Evolutionary conservation across 78 protist genomes (phyloP), one percentile per base, ranked within the genome.

Genomic region (Salpingoeca rosetta): DNA sequence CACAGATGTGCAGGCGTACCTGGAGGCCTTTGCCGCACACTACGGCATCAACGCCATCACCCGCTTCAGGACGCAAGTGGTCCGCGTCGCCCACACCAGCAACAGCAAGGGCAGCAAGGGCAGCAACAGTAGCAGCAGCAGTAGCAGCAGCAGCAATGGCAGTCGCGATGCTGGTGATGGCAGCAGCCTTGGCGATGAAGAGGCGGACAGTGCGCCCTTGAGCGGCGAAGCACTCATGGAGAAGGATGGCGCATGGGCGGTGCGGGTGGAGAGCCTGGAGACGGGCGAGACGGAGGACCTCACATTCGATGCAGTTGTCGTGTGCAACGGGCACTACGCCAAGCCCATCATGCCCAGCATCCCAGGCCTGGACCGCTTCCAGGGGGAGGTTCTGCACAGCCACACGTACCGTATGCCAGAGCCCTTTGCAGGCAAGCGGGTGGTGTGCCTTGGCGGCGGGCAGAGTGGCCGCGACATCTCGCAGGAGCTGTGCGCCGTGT

Each of bases 261-360:
- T 81, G 40, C 65, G 35, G 0, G 0, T 28, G 26, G 38, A 28
- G 42, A 81, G 65, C 26, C 22, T 0, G 26, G 45, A 36, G 26
- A 0, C 31, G 22, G 0, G 28, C 35, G 76, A n/a, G 57, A 22
- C 26, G 28, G 25, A 24, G 24, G 84, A 39, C 26, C 57, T 38
- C 26, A 27, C 38, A 22, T 81, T 81, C 0, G 65, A 82, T 28
- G 1, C 85, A 7, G 57, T 82, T 56, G 76, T 82, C 43, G 28
- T 38, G 26, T 41, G 75, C 75, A 82, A 82, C n/a, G 85, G 85
- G 76, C 85, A 82, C 37, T 82, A 82, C 37, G 41, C 85, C 35
- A 22, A 65, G 41, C 85, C 85, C 0, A 25, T 22, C 36, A 35
- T 81, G 40, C 84, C 84, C 25, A 31, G 42, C 26, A 40, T 35